Evolutionary conservation across 2,329 filamentous ascomycete genomes (phyloP), one percentile per base, ranked within the genome.

Genomic region (Lojkania enalia): DNA sequence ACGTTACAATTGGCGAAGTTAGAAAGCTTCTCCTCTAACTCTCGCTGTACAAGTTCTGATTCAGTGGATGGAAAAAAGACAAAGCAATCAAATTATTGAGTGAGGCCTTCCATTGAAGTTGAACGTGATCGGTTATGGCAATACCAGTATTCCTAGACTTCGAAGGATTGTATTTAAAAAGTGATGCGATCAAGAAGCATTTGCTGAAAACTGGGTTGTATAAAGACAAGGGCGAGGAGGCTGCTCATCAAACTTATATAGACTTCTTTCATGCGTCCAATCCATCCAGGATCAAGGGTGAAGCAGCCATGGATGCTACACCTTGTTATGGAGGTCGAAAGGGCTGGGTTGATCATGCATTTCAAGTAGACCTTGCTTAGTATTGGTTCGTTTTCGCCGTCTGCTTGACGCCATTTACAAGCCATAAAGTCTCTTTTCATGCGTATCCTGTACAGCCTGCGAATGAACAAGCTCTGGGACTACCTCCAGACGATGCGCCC

Each of bases 1-100:
- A 36, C 18, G 18, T 36, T 36, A 18, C 14, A 36, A 36, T 36
- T 36, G 14, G 33, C 18, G 20, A 27, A 27, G 25, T 27, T 27
- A n/a, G 25, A 27, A 27, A 36, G 33, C 33, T 20, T 36, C 16
- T 20, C 18, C 33, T 36, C 33, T 36, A 36, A 9, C 20, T 36
- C 33, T 36, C 14, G 33, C 16, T 20, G 14, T 7, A 36, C 14
- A 36, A 36, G 18, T 36, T 36, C 33, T 36, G 20, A 36, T 20
- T 36, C 14, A 36, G 5, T 36, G 18, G 33, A 36, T 36, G 14
- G 33, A 36, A 36, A 33, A 36, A 36, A 20, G 33, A 36, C 16
- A 36, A 36, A 36, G 33, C 33, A 36, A 36, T 36, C 14, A 20
- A 36, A 36, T 36, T 36, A 18, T 36, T n/a, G 14, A 20, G 33